phyloP scores from a whole-genome alignment of 148 eudicot genomes.

The Camellia lanceoleosa region DNA sequence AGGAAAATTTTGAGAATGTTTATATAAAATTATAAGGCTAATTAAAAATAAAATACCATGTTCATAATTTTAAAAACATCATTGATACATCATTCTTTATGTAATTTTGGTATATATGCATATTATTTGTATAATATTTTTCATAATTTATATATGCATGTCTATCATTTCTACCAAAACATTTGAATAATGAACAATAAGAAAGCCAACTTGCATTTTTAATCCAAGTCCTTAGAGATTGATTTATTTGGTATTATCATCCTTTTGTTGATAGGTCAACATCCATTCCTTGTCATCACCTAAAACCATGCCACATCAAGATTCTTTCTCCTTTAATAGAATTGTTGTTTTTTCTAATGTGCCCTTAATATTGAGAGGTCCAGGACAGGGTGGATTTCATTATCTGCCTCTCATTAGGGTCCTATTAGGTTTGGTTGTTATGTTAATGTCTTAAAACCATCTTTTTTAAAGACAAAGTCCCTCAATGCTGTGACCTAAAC shows the following conservation, averaged over 20 bases:
- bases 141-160: slow-evolving; percentile 20
- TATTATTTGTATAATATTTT: no score
- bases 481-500: neutral
- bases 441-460: slow-evolving; percentile 10
- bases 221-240: slow-evolving; percentile 31
- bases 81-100: no score
- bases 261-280: slow-evolving; percentile 68
- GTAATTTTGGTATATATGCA: no score
- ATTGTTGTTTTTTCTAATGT: slow-evolving; percentile 24
- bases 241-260: slow-evolving; percentile 55
- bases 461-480: neutral
- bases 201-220: slow-evolving; percentile 22
- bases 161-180: slow-evolving; percentile 38
- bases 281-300: slow-evolving; percentile 72
- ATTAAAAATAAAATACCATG: no score
- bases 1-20: neutral
- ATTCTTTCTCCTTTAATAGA: slow-evolving; percentile 54
- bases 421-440: slow-evolving; percentile 16
- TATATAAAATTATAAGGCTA: no score
- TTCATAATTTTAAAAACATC: no score
- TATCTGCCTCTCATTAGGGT: slow-evolving; percentile 6
- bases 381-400: slow-evolving; percentile 1
- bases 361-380: neutral
- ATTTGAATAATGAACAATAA: slow-evolving; percentile 35
- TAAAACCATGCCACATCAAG: slow-evolving; percentile 54